Evolutionary conservation across 2,329 filamentous ascomycete genomes (phyloP).

Genomic region (Penicillium sp.): DNA sequence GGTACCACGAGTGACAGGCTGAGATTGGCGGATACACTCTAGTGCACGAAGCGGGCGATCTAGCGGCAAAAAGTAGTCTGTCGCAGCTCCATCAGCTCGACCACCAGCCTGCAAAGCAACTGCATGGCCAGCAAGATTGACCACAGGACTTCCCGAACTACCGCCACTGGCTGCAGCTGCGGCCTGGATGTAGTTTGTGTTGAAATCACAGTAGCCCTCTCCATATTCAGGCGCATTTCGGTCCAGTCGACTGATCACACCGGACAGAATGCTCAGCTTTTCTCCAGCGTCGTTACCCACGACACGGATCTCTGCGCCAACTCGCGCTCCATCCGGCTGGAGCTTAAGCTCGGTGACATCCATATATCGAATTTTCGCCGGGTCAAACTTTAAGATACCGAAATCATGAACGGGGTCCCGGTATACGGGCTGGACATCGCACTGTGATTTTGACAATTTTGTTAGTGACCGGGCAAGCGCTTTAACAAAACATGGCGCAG

Average conservation of each 20-base stretch:
- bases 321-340: constrained; percentile 77
- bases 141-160: constrained; percentile 96
- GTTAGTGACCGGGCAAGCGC: not conserved
- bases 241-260: constrained; percentile 93
- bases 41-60: constrained; percentile 86
- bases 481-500: not conserved
- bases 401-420: constrained; percentile 98
- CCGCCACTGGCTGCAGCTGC: constrained; percentile 95
- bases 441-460: constrained; percentile 50
- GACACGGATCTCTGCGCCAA: constrained; percentile 91
- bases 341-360: constrained; percentile 75
- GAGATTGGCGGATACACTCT: constrained; percentile 74
- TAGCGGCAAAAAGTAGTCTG: constrained; percentile 93
- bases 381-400: constrained; percentile 93
- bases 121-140: constrained; percentile 89
- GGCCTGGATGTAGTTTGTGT: constrained; percentile 93
- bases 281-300: constrained; percentile 98
- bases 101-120: constrained; percentile 93
- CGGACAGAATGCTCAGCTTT: constrained; percentile 95
- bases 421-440: constrained; percentile 94
- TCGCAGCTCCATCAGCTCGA: constrained; percentile 88
- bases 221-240: constrained; percentile 97
- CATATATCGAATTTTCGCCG: constrained; percentile 97
- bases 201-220: constrained; percentile 98
- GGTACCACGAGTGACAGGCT: constrained; percentile 81